Percentiles rank a stretch among this genome's conserved stretches.
Conservation (phyloP, 768 basidiomycete species). For the Termitomyces sp. region DNA sequence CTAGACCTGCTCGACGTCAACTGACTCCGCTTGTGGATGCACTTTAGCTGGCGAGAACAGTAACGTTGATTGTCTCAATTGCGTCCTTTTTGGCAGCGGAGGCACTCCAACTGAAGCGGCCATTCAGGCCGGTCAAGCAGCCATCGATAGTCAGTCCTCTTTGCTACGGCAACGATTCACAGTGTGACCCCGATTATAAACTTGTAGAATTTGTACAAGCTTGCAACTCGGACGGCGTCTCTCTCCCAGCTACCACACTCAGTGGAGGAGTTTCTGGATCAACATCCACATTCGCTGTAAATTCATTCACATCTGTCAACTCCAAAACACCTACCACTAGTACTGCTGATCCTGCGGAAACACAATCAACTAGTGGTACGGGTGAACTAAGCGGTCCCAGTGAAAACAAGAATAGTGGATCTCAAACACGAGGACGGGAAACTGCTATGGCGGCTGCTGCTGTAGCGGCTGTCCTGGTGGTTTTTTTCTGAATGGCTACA, state of each 20-base stretch:
- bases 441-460: background rate
- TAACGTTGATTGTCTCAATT: conserved; percentile 10
- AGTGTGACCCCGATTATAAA: background rate
- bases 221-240: conserved; percentile 7
- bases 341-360: background rate
- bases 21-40: conserved; percentile 6
- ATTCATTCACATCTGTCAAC: no score
- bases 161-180: background rate
- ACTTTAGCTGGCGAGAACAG: background rate
- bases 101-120: background rate
- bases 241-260: conserved; percentile 10
- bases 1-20: conserved; percentile 1
- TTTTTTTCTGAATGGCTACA: conserved; percentile 5
- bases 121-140: background rate
- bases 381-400: no score
- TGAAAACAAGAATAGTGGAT: background rate
- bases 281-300: conserved; percentile 1
- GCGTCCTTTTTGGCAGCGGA: conserved; percentile 1
- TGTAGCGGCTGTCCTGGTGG: background rate
- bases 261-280: conserved; percentile 2
- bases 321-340: no score
- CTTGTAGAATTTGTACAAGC: conserved; percentile 4
- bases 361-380: no score
- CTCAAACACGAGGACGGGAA: background rate
- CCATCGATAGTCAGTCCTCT: conserved; percentile 6